Percentiles rank a stretch among this genome's conserved stretches.
phyloP scores from a whole-genome alignment of 495 filamentous ascomycete genomes.

The Aspergillus kassunensis region DNA sequence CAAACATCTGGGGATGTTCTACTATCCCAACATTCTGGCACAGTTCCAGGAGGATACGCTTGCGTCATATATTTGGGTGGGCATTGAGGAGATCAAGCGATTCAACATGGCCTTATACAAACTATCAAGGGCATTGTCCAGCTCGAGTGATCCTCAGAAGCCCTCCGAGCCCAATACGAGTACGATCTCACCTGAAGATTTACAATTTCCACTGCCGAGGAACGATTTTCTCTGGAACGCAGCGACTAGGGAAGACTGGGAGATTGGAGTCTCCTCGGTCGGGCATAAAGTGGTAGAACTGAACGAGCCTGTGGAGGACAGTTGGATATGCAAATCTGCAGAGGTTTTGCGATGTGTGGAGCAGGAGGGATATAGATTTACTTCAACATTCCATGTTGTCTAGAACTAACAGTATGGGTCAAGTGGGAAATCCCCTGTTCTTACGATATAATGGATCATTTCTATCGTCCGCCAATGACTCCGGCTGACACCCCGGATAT shows the following conservation, averaged over 20 bases:
- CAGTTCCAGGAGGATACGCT: conserved; percentile 1
- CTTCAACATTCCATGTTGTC: too few relatives aligned
- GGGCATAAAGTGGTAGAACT: neutral
- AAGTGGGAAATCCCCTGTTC: too few relatives aligned
- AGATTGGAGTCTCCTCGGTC: neutral
- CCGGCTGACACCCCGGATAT: too few relatives aligned
- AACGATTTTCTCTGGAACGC: conserved; percentile 24
- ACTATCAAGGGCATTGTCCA: conserved; percentile 16
- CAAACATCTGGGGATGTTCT: conserved; percentile 16
- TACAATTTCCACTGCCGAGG: conserved; percentile 28
- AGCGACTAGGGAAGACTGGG: conserved; percentile 19
- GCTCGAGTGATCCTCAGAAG: too few relatives aligned
- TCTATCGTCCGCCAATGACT: too few relatives aligned
- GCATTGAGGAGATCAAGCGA: conserved; percentile 30
- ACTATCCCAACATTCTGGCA: conserved; percentile 20
- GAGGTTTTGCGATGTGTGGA: neutral
- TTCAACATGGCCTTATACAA: conserved; percentile 28
- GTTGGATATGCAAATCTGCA: neutral
- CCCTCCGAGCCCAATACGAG: neutral
- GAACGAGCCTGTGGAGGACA: neutral
- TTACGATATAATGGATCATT: too few relatives aligned
- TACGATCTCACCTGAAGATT: conserved; percentile 17
- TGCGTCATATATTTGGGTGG: conserved; percentile 19
- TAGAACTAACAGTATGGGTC: too few relatives aligned
- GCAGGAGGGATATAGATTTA: neutral